Percentiles rank a stretch among this genome's conserved stretches.
Evolutionary conservation across 208 protist species (phyloP).

Genomic region (Novymonas esmeraldas): DNA sequence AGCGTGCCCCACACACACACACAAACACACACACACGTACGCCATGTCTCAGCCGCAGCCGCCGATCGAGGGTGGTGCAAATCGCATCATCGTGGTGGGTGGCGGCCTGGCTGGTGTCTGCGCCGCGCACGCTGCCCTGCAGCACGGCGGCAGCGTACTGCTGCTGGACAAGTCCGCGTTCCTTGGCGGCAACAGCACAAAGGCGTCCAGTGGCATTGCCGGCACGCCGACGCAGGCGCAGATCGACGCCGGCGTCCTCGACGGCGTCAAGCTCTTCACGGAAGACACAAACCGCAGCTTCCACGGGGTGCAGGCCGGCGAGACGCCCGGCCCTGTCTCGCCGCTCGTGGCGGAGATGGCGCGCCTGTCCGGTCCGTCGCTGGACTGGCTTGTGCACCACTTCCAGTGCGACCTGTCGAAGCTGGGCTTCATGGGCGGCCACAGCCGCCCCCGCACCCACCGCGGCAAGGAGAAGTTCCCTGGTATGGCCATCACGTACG

Average conservation of each 20-base stretch:
- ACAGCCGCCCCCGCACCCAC: constrained; percentile 83
- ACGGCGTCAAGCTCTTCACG: constrained; percentile 60
- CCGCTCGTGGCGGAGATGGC: constrained; percentile 65
- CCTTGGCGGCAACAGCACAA: constrained; percentile 84
- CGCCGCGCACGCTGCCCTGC: constrained; percentile 47
- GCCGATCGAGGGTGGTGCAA: constrained; percentile 18
- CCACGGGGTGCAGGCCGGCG: constrained; percentile 43
- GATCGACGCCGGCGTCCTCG: constrained; percentile 49
- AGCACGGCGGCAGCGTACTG: constrained; percentile 66
- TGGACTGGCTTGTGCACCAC: constrained; percentile 68
- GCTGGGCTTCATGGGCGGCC: constrained; percentile 82
- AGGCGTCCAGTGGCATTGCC: constrained; percentile 94
- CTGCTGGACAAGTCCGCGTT: constrained; percentile 92
- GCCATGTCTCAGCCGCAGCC: constrained; percentile 3
- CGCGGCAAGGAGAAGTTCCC: constrained; percentile 64
- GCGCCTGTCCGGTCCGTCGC: constrained; percentile 54
- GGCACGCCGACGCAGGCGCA: constrained; percentile 81
- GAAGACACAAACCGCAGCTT: constrained; percentile 62
- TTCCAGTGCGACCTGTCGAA: constrained; percentile 81
- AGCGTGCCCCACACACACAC: too few relatives aligned
- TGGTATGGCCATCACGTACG: constrained; percentile 87
- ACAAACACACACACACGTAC: not conserved
- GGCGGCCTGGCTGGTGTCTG: constrained; percentile 69
- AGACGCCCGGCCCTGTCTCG: constrained; percentile 34
- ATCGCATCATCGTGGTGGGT: constrained; percentile 64